Base-by-base conservation (phyloP, 257 asterid species). In the Salvia miltiorrhiza region DNA sequence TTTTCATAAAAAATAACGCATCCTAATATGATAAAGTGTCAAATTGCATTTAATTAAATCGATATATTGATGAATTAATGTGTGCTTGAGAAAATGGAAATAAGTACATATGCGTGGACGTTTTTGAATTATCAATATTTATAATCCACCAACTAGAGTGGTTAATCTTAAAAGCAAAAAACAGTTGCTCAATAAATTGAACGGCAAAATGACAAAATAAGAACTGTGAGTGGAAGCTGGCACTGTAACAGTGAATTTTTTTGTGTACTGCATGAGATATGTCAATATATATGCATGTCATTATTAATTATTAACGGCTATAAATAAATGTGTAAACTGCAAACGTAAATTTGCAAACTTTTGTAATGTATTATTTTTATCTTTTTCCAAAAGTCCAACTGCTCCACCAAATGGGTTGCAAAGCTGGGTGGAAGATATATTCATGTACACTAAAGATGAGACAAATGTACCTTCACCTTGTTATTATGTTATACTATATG, bases 401-500 rank as follows among this genome's bases (percentile, higher is more conserved):
- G 81, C 71, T 76, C 47, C 28, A 65, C 33, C 67, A 37, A 43
- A 76, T 67, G 81, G 88, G 85, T 55, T 41, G 63, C 88, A 82
- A 78, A n/a, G 65, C 73, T 73, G 68, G 72, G 70, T 77, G 73
- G 77, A 55, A 21, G 65, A 78, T 76, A 24, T 56, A 55, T 77
- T 81, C 80, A 39, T 84, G 90, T 78, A 69, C 79, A 74, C 75
- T 75, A 88, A 88, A 88, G 93, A 78, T 52, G 84, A 72, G 92
- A 84, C 95, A 84, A 53, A 40, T 70, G 82, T 79, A 81, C 84
- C 79, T 70, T 78, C 55, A 28, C 30, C 55, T 72, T 72, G 40
- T 69, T 65, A 35, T 35, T 35, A 35, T 35, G 40, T 35, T 35
- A 5, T 35, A 62, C n/a, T 73, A 54, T n/a, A 16, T 33, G 23